Percentiles rank a stretch among this genome's conserved stretches.
Conservation (phyloP, 176 grass and related monocot genomes). For the Triticum monococcum region DNA sequence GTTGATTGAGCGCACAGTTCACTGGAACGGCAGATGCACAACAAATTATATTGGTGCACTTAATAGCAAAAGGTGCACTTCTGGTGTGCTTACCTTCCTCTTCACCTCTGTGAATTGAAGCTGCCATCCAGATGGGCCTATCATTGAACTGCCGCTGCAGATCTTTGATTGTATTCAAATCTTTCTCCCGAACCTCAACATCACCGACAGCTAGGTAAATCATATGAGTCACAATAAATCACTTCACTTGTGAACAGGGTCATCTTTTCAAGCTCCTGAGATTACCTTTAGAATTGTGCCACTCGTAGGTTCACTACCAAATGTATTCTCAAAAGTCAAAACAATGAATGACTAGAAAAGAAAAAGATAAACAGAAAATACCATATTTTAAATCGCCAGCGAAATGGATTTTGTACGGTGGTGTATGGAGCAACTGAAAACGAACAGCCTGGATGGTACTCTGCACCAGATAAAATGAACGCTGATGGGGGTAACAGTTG, state of each 20-base stretch:
- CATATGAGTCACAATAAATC: constrained; percentile 25
- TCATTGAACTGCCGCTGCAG: constrained; percentile 47
- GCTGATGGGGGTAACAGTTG: not conserved
- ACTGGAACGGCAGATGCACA: not conserved
- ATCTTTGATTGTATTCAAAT: constrained; percentile 50
- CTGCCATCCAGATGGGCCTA: constrained; percentile 79
- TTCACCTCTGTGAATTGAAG: constrained; percentile 88
- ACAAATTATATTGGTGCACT: not conserved
- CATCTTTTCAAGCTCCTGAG: constrained; percentile 35
- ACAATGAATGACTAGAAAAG: not conserved
- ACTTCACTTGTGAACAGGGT: constrained; percentile 27
- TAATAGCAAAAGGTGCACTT: constrained; percentile 21
- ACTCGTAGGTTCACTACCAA: not conserved
- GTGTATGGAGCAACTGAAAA: constrained; percentile 75
- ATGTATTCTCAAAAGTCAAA: constrained; percentile 6
- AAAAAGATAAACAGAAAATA: constrained; percentile 27
- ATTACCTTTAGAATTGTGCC: constrained; percentile 14
- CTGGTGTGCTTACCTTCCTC: constrained; percentile 57
- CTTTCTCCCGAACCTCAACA: constrained; percentile 47
- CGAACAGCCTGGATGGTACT: constrained; percentile 70
- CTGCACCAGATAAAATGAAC: constrained; percentile 52
- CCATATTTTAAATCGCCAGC: constrained; percentile 90
- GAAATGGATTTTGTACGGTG: constrained; percentile 78
- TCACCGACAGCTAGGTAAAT: constrained; percentile 65
- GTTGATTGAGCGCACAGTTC: not conserved